Conservation (phyloP, 139 green algal genomes). For the Micractinium sp. region DNA sequence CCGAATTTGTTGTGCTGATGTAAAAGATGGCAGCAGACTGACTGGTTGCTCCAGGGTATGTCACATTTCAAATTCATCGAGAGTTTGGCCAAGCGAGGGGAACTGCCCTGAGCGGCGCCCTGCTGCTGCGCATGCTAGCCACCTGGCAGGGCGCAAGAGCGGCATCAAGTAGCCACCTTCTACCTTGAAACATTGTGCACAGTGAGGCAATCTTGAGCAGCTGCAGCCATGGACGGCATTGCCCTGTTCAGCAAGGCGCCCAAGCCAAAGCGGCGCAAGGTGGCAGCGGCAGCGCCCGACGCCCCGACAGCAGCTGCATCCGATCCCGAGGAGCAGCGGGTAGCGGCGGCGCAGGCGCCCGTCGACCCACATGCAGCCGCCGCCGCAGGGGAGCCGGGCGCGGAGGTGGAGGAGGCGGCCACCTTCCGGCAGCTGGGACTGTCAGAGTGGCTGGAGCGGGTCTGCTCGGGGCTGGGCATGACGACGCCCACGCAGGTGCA, state of each 20-base stretch:
- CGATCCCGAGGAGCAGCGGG: background rate
- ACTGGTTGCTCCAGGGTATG: no score
- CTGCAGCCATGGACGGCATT: background rate
- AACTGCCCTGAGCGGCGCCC: no score
- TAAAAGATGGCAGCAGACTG: no score
- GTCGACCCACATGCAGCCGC: background rate
- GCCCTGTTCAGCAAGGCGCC: background rate
- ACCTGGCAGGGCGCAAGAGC: no score
- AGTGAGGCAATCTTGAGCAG: no score
- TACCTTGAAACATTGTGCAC: no score
- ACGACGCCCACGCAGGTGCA: conserved; percentile 73
- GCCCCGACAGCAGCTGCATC: background rate
- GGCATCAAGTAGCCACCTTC: no score
- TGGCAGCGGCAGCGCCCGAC: background rate
- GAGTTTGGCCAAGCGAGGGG: no score
- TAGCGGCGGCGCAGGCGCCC: background rate
- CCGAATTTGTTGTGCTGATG: no score
- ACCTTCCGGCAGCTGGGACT: conserved; percentile 81
- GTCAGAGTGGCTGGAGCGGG: conserved; percentile 77
- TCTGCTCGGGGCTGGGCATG: conserved; percentile 69
- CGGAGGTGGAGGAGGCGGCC: background rate
- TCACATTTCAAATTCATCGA: no score
- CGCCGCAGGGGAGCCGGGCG: background rate
- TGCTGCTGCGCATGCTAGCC: no score
- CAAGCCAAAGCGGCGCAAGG: background rate